phyloP scores from a whole-genome alignment of 1,284 basidiomycete species.

The Volvariella surrecta region DNA sequence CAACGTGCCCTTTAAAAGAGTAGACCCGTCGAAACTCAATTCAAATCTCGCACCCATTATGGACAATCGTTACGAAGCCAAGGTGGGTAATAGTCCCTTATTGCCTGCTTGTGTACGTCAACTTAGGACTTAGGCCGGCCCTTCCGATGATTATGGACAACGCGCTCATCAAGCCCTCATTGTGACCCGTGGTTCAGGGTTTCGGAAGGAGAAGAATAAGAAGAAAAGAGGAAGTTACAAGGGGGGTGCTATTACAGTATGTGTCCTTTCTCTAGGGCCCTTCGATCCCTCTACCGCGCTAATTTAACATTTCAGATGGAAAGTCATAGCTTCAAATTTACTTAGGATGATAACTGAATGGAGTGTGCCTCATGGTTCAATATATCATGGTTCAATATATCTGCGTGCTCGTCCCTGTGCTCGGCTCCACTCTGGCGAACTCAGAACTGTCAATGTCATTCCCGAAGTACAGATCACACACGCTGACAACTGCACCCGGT shows the following conservation, averaged over 20 bases:
- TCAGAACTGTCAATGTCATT: not conserved
- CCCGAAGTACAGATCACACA: not conserved
- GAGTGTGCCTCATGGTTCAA: not conserved
- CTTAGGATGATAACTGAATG: conserved; percentile 14
- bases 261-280: conserved; percentile 17
- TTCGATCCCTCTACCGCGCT: too few relatives aligned
- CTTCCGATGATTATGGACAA: conserved; percentile 79
- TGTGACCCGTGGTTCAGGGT: conserved; percentile 89
- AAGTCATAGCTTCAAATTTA: conserved; percentile 82
- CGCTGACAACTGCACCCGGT: not conserved
- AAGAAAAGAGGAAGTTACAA: conserved; percentile 93
- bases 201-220: conserved; percentile 99
- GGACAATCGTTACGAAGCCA: conserved; percentile 81
- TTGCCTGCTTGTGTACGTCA: conserved; percentile 7
- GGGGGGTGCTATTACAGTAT: conserved; percentile 86
- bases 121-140: conserved; percentile 38
- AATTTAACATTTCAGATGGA: conserved; percentile 44
- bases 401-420: not conserved
- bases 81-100: conserved; percentile 35
- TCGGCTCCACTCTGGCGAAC: not conserved
- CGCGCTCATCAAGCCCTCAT: conserved; percentile 83
- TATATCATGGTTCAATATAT: not conserved
- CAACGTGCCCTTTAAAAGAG: conserved; percentile 72
- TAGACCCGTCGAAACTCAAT: conserved; percentile 65
- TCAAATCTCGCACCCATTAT: conserved; percentile 41